phyloP scores from a whole-genome alignment of 176 grass and related monocot species.

The Pharus latifolius region DNA sequence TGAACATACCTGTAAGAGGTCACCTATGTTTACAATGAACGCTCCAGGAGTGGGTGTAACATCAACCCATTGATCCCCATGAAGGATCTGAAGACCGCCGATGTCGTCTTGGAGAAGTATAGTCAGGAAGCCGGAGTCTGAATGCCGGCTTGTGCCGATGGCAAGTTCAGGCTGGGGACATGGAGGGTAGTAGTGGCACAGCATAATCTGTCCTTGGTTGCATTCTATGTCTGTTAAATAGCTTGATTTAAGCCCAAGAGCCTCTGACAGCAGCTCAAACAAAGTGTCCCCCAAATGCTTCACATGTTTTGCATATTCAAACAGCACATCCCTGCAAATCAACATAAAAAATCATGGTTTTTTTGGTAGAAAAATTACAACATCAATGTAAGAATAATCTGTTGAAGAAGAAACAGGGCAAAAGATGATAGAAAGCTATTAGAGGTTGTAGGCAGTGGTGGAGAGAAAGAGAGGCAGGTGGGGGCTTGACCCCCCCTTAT shows the following conservation, averaged over 20 bases:
- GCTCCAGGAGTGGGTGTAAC: slow-evolving; percentile 26
- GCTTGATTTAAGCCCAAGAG: slow-evolving; percentile 37
- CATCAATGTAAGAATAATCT: too few species aligned
- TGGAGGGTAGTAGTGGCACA: slow-evolving; percentile 56
- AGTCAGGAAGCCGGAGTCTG: slow-evolving; percentile 47
- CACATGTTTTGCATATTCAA: slow-evolving; percentile 35
- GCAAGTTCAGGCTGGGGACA: slow-evolving; percentile 60
- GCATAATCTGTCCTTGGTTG: slow-evolving; percentile 39
- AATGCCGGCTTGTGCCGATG: slow-evolving; percentile 46
- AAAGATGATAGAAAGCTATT: too few species aligned
- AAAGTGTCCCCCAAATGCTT: slow-evolving; percentile 34
- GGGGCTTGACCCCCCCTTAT: too few species aligned
- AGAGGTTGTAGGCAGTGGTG: too few species aligned
- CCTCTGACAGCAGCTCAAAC: slow-evolving; percentile 47
- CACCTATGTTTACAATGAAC: slow-evolving; percentile 38
- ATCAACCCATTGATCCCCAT: slow-evolving; percentile 35
- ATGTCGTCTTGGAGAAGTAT: slow-evolving; percentile 54
- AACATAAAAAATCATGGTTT: too few species aligned
- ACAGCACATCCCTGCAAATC: slow-evolving; percentile 20
- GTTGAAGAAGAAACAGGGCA: too few species aligned
- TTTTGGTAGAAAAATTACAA: too few species aligned
- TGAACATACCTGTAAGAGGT: slow-evolving; percentile 44
- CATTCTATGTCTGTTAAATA: slow-evolving; percentile 52
- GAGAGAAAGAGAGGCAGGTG: too few species aligned
- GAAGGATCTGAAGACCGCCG: slow-evolving; percentile 52